Evolutionary conservation across 2,329 filamentous ascomycete genomes (phyloP), one percentile per base, ranked within the genome.

Genomic region (Venturiaceae sp.): DNA sequence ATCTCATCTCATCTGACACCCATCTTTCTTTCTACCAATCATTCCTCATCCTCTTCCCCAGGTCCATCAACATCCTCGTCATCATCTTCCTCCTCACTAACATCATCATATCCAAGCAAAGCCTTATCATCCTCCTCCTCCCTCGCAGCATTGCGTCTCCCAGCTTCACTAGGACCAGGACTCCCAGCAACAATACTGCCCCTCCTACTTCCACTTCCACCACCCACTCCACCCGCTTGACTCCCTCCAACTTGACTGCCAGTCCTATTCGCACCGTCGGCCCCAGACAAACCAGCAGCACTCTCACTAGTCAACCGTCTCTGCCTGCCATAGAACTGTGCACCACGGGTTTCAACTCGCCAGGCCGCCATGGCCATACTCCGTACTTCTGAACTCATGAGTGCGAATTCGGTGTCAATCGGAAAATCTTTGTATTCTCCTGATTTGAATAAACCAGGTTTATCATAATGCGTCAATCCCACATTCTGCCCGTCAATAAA

Each of bases 401-500:
- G 23, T 21, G 57, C 34, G 30, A 55, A 50, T 19, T 34, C 34
- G 3, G 32, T 41, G 9, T 58, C 54, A 21, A 69, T 58, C 3
- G 55, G 39, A 28, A 47, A 57, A 44, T 50, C 55, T 6, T 21
- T 50, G 39, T 52, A 50, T n/a, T 57, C 44, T 11, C 26, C 30
- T 3, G 9, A n/a, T 6, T 57, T 33, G 19, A 44, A 50, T 8
- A 47, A 21, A 13, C 34, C 39, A 5, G 34, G 28, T 53, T 71
- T 68, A n/a, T 62, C 61, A 53, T 61, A 63, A 53, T 71, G 70
- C 13, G 62, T 65, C 8, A 59, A 62, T 28, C 66, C 66, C 14
- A 72, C 61, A 11, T 67, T 65, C 53, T 66, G 60, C 59, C 70
- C 68, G 37, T 69, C 66, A 65, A 69, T 71, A 5, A 65, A 36